Percentiles rank a stretch among this genome's conserved stretches.
These are phyloP conservation scores for Cyclotella choctawhatcheeana DNA, from an alignment of 108 stramenopile genomes.

Conservation along the genomic window DNA sequence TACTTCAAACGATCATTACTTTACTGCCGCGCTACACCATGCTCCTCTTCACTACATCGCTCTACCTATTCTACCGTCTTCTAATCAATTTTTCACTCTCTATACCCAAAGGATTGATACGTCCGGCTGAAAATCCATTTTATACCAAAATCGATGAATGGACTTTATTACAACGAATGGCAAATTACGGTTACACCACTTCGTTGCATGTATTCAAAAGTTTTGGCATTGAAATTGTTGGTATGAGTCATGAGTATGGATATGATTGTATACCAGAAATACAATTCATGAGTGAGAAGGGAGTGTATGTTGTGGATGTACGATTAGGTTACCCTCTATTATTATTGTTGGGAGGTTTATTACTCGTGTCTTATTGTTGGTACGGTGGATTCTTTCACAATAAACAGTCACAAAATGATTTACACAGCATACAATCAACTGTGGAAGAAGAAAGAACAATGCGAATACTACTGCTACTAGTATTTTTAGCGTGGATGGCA, in stretches of 20 bases:
- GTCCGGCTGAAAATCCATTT: constrained; percentile 88
- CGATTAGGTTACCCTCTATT: constrained; percentile 55
- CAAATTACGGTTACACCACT: constrained; percentile 71
- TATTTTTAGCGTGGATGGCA: constrained; percentile 70
- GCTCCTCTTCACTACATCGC: constrained; percentile 35
- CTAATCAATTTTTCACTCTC: constrained; percentile 56
- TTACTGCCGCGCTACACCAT: constrained; percentile 55
- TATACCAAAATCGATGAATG: constrained; percentile 45
- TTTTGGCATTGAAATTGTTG: constrained; percentile 66
- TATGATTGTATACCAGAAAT: constrained; percentile 76
- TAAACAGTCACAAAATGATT: neutral
- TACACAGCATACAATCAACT: neutral
- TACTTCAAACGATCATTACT: constrained; percentile 16
- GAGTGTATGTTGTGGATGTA: constrained; percentile 48
- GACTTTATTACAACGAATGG: constrained; percentile 13
- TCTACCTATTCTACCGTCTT: constrained; percentile 63
- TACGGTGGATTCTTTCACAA: neutral
- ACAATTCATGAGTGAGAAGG: neutral
- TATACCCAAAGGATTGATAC: constrained; percentile 83
- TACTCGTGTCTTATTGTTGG: neutral
- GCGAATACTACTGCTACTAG: constrained; percentile 50
- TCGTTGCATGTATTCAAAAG: constrained; percentile 68
- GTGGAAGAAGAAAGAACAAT: constrained; percentile 20
- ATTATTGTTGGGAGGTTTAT: constrained; percentile 38
- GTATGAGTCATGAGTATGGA: constrained; percentile 87